Evolutionary conservation across 495 filamentous ascomycete genomes (phyloP).

Genomic region (Neurospora tetraspora): DNA sequence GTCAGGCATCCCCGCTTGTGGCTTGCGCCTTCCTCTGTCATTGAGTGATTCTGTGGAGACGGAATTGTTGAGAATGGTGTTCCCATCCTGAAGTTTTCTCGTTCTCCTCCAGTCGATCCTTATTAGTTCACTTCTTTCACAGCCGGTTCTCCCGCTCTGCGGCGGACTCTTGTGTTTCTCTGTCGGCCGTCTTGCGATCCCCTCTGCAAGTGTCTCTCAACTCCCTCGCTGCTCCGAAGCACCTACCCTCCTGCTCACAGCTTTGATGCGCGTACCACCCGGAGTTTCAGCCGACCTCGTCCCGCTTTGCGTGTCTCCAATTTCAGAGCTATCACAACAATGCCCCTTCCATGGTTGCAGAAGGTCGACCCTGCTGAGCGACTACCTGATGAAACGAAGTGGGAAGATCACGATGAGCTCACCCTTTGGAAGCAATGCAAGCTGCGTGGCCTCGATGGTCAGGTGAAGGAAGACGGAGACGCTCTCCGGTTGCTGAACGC

Average conservation of each 20-base stretch:
- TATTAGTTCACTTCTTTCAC: background rate
- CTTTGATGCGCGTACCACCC: background rate
- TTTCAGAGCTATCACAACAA: background rate
- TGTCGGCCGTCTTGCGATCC: background rate
- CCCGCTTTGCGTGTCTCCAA: background rate
- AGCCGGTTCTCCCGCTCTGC: background rate
- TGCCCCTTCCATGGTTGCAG: background rate
- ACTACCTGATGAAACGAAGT: background rate
- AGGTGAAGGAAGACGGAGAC: background rate
- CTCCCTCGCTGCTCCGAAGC: background rate
- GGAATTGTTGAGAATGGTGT: background rate
- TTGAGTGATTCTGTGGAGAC: background rate
- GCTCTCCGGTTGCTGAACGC: background rate
- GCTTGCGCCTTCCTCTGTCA: background rate
- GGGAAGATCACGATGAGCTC: background rate
- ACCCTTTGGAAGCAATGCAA: background rate
- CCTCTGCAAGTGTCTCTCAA: background rate
- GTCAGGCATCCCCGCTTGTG: background rate
- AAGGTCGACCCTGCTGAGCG: background rate
- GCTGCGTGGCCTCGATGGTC: background rate
- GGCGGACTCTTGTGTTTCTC: background rate
- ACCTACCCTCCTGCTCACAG: background rate
- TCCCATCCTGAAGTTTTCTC: background rate
- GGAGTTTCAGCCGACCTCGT: background rate
- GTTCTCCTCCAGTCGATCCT: background rate